Base-by-base conservation (phyloP, 2,329 filamentous ascomycete genomes). In the Cercospora sp. region DNA sequence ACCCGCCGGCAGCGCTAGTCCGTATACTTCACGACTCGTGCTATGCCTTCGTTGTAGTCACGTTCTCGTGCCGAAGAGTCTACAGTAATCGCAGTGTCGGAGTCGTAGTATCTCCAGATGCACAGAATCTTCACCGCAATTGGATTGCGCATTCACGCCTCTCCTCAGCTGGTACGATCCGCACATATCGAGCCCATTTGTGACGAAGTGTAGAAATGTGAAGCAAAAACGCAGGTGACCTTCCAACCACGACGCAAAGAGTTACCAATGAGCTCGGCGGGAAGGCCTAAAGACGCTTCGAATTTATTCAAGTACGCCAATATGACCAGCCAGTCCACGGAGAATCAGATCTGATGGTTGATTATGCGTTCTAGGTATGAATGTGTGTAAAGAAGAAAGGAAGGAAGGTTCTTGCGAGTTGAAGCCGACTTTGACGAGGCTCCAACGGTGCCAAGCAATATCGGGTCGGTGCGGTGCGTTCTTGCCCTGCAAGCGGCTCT, bases 221-320 rank as follows among this genome's bases (percentile, higher is more conserved):
- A 74, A 71, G 72, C 69, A 69, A 70, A 73, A 70, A 71, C 72
- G 70, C 71, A 75, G 72, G 72, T 74, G 73, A 73, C 72, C 71
- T 65, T 67, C 64, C 67, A 18, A 67, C 73, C 70, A 74, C 66
- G 70, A 63, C 63, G 59, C 64, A 53, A 65, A 64, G 67, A 33
- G 64, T 65, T 65, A 59, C 28, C 33, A 66, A 64, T 51, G 65
- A 63, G 66, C 65, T 72, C 72, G 69, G 73, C 55, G 63, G 60
- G 62, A 68, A 67, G 71, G 73, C 71, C 73, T 73, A 73, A 71
- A 70, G 66, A 65, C 70, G 70, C 71, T 70, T 64, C 61, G 53
- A 31, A 33, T 60, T 73, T 67, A 36, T 31, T 75, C 71, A 75
- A 55, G 73, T 68, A 71, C 73, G 74, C 64, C 73, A 75, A 75